Conservation (phyloP, 2,329 filamentous ascomycete genomes). For the Pestalotiopsis sp. region DNA sequence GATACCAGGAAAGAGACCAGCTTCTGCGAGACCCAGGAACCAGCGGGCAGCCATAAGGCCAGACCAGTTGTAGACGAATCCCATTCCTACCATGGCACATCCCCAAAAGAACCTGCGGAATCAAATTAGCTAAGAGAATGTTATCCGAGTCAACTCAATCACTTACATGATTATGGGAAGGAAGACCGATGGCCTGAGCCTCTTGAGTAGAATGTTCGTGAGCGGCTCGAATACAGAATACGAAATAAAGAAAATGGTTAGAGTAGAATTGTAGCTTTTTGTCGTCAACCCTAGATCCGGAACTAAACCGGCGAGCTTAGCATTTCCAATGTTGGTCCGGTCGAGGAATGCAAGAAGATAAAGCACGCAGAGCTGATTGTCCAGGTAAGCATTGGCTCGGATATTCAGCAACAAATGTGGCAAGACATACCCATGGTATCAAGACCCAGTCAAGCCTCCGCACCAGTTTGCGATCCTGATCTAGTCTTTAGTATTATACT, state of each 20-base stretch:
- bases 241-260: slow-evolving; percentile 86
- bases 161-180: slow-evolving; percentile 79
- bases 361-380: slow-evolving; percentile 63
- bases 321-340: slow-evolving; percentile 76
- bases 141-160: not conserved
- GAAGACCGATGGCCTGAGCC: slow-evolving; percentile 75
- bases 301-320: slow-evolving; percentile 58
- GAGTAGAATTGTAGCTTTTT: slow-evolving; percentile 70
- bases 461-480: slow-evolving; percentile 34
- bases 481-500: slow-evolving; percentile 14
- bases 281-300: slow-evolving; percentile 64
- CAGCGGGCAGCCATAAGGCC: slow-evolving; percentile 68
- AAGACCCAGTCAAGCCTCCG: slow-evolving; percentile 35
- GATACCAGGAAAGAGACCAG: slow-evolving; percentile 76
- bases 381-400: slow-evolving; percentile 21
- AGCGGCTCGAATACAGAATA: slow-evolving; percentile 79
- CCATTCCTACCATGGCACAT: slow-evolving; percentile 69
- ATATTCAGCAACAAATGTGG: not conserved
- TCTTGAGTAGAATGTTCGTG: slow-evolving; percentile 81
- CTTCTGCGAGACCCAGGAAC: slow-evolving; percentile 76
- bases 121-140: not conserved
- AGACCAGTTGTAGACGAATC: slow-evolving; percentile 64
- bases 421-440: slow-evolving; percentile 37
- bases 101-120: slow-evolving; percentile 63
- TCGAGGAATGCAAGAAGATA: slow-evolving; percentile 77